A percentile compares a stretch with the other conserved stretches of the same genome.
Conservation (phyloP, 352 stramenopile species). For the Globisporangium radiosum region DNA sequence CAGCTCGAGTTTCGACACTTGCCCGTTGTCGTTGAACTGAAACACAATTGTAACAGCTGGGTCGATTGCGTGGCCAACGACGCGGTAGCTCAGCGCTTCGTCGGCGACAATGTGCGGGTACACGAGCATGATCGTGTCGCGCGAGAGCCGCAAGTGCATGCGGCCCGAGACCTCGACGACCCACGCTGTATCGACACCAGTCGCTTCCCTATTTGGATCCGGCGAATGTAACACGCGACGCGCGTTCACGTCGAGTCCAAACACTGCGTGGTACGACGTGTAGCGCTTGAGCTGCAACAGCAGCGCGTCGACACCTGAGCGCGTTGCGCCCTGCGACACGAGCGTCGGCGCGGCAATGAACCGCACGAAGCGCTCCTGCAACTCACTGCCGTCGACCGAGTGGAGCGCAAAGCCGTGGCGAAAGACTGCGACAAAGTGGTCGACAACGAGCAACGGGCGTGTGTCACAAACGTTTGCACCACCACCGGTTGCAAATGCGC, state of each 20-base stretch:
- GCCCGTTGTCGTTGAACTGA: slow-evolving; percentile 43
- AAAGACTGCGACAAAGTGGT: slow-evolving; percentile 50
- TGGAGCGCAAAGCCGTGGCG: slow-evolving; percentile 57
- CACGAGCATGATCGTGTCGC: slow-evolving; percentile 64
- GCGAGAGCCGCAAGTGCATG: slow-evolving; percentile 47
- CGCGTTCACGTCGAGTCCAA: slow-evolving; percentile 24
- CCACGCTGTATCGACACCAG: slow-evolving; percentile 5
- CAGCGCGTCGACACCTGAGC: slow-evolving; percentile 37
- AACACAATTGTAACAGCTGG: slow-evolving; percentile 41
- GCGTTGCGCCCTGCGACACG: slow-evolving; percentile 24
- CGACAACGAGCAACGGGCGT: slow-evolving; percentile 30
- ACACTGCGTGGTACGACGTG: slow-evolving; percentile 57
- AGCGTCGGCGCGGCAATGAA: slow-evolving; percentile 34
- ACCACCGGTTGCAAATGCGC: not conserved
- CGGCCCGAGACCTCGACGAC: slow-evolving; percentile 29
- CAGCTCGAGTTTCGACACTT: slow-evolving; percentile 51
- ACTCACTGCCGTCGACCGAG: slow-evolving; percentile 40
- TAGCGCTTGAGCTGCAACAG: slow-evolving; percentile 65
- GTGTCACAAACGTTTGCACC: slow-evolving; percentile 2
- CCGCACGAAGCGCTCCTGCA: slow-evolving; percentile 54
- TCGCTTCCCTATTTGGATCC: not conserved
- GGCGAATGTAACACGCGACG: slow-evolving; percentile 24
- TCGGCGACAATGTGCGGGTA: slow-evolving; percentile 56
- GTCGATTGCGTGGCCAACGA: slow-evolving; percentile 57
- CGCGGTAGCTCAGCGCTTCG: slow-evolving; percentile 37